These are phyloP conservation scores for Panaeolus papilionaceus DNA, from an alignment of 768 basidiomycete species.

Conservation along the genomic window DNA sequence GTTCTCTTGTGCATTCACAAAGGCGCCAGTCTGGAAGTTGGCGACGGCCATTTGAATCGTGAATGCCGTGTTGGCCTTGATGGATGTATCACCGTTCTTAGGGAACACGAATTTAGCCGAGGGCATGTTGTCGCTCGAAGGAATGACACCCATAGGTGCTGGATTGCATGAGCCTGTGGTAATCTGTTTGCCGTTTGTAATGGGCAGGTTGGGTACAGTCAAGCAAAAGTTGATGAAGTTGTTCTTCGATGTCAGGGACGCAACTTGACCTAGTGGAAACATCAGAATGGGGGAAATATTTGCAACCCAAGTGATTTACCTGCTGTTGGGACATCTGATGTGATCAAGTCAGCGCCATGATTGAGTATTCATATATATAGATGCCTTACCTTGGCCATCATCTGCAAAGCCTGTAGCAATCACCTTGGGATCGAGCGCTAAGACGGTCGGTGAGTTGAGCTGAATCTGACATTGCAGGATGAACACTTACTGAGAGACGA, in stretches of 20 bases:
- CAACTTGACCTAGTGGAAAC: conserved; percentile 52
- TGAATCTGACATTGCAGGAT: neutral
- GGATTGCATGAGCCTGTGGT: conserved; percentile 65
- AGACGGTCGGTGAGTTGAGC: neutral
- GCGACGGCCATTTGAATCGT: conserved; percentile 55
- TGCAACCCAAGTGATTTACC: conserved; percentile 50
- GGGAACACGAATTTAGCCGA: conserved; percentile 57
- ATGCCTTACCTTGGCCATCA: conserved; percentile 47
- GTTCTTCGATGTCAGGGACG: conserved; percentile 61
- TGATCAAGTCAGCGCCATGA: neutral
- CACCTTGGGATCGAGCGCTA: conserved; percentile 49
- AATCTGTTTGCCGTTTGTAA: conserved; percentile 64
- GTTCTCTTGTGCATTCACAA: conserved; percentile 58
- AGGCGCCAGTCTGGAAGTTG: conserved; percentile 56
- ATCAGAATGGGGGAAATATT: conserved; percentile 53
- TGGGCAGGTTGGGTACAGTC: conserved; percentile 51
- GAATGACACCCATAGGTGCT: conserved; percentile 63
- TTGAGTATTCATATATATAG: neutral
- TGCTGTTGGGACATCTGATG: conserved; percentile 38
- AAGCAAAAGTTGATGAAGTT: conserved; percentile 71
- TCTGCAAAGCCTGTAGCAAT: conserved; percentile 62
- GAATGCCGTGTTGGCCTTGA: conserved; percentile 55
- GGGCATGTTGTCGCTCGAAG: conserved; percentile 53
- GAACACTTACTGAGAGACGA: conserved; percentile 42
- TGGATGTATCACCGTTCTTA: conserved; percentile 49